Evolutionary conservation across 176 grass and related monocot genomes (phyloP).

Genomic region (Typha latifolia): DNA sequence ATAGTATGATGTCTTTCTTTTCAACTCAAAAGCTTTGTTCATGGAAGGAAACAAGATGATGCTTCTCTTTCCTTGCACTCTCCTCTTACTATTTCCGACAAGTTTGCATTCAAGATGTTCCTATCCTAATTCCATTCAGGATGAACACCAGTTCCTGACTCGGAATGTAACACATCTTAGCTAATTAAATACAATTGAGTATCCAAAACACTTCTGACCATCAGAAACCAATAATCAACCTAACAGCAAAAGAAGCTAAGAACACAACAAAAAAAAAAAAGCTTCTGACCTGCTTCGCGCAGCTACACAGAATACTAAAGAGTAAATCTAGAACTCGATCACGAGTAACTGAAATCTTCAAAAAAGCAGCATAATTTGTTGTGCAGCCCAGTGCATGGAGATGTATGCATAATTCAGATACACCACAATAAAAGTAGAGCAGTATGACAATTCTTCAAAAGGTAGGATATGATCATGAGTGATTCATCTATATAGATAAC

Average conservation of each 20-base stretch:
- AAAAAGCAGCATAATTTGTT: neutral
- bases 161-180: no score
- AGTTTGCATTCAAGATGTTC: no score
- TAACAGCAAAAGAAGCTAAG: neutral
- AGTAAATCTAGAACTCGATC: neutral
- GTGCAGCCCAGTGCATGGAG: neutral
- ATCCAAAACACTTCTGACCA: neutral
- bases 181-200: no score
- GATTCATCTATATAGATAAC: no score
- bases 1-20: neutral
- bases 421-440: neutral
- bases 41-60: no score
- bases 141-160: no score
- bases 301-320: neutral
- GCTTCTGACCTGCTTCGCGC: neutral
- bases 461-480: no score
- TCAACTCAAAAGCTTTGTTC: no score
- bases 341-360: neutral
- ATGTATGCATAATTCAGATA: neutral
- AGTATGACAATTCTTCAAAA: no score
- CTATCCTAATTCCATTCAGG: no score
- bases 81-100: no score
- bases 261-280: neutral
- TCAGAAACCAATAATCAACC: neutral
- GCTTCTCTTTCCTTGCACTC: no score